Evolutionary conservation across 495 filamentous ascomycete species (phyloP).

Genomic region (Lentithecium fluviatile): DNA sequence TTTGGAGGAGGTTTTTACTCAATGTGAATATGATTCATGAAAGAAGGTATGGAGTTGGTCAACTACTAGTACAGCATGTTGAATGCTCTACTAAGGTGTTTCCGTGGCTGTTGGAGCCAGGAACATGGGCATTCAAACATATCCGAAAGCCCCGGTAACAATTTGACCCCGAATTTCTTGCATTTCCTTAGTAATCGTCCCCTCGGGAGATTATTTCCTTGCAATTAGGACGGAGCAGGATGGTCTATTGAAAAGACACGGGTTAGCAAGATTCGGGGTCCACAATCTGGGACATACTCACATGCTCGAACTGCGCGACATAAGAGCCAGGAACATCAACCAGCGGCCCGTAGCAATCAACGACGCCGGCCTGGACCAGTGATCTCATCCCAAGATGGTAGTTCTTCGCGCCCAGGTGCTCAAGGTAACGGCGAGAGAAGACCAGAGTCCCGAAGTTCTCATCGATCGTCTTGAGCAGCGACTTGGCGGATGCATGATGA

Average conservation of each 20-base stretch:
- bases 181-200: conserved; percentile 47
- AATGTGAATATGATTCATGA: no score
- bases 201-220: conserved; percentile 55
- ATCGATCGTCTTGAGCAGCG: conserved; percentile 78
- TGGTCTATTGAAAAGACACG: conserved; percentile 41
- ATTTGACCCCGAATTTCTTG: conserved; percentile 15
- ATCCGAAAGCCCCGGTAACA: conserved; percentile 11
- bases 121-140: conserved; percentile 25
- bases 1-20: no score
- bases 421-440: conserved; percentile 82
- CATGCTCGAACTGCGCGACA: conserved; percentile 61
- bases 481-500: conserved; percentile 67
- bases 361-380: conserved; percentile 54
- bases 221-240: conserved; percentile 48
- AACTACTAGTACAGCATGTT: no score
- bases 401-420: conserved; percentile 82
- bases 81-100: no score
- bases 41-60: no score
- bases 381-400: conserved; percentile 66
- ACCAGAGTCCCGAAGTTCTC: conserved; percentile 91
- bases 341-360: conserved; percentile 55
- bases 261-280: conserved; percentile 9
- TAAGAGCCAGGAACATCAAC: conserved; percentile 58
- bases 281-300: conserved; percentile 39
- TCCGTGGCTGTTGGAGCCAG: conserved; percentile 32